Conservation (phyloP, 805 yeast species). For the Grigorovia yakushimaensis region DNA sequence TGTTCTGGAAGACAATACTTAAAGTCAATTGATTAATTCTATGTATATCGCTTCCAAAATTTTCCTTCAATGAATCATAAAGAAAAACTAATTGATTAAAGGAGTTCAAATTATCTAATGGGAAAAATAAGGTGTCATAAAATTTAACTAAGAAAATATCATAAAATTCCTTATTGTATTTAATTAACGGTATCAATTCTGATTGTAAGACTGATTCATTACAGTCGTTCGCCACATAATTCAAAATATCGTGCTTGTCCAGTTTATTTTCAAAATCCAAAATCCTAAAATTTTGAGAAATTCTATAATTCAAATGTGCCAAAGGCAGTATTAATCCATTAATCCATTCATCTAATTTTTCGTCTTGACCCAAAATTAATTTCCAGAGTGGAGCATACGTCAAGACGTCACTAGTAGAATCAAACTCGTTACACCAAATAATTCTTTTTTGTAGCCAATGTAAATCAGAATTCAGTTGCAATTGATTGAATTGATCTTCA, state of each 20-base stretch:
- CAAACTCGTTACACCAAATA: conserved; percentile 14
- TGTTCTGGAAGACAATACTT: conserved; percentile 17
- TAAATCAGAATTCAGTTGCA: conserved; percentile 3
- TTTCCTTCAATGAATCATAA: conserved; percentile 1
- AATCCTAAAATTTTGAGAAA: conserved; percentile 8
- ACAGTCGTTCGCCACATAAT: conserved; percentile 2
- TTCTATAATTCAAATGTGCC: conserved; percentile 17
- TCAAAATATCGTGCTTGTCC: background rate
- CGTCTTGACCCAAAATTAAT: background rate
- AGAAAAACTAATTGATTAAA: conserved; percentile 11
- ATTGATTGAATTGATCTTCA: conserved; percentile 5
- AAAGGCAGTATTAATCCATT: conserved; percentile 24
- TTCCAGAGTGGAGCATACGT: conserved; percentile 20
- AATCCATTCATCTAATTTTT: conserved; percentile 18
- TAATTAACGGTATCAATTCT: conserved; percentile 20
- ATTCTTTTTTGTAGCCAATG: conserved; percentile 22
- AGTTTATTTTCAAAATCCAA: conserved; percentile 14
- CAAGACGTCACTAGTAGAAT: conserved; percentile 10
- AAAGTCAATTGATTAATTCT: conserved; percentile 5
- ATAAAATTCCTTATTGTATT: conserved; percentile 5
- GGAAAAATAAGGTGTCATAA: conserved; percentile 12
- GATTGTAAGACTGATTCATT: conserved; percentile 5
- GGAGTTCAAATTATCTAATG: conserved; percentile 9
- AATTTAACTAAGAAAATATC: conserved; percentile 10
- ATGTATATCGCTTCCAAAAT: background rate